These are phyloP conservation scores for Pseudognaphalium luteoalbum DNA, from an alignment of 129 eudicot species.

Conservation along the genomic window DNA sequence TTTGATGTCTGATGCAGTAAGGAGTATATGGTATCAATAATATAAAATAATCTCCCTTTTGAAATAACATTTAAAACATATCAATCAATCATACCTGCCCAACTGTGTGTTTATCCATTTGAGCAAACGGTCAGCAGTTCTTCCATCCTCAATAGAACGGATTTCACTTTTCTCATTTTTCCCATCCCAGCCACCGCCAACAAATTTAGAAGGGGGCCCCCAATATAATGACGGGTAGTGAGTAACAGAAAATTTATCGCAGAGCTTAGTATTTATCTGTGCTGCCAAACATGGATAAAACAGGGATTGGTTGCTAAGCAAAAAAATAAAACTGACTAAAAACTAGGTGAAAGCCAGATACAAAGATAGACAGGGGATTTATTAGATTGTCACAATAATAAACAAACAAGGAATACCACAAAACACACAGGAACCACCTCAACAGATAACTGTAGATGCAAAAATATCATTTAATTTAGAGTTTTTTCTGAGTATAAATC, in stretches of 20 bases:
- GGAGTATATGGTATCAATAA: not conserved
- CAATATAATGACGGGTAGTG: slow-evolving; percentile 82
- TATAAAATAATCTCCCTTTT: not conserved
- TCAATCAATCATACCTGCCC: slow-evolving; percentile 53
- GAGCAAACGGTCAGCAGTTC: slow-evolving; percentile 81
- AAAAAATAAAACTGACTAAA: slow-evolving; percentile 12
- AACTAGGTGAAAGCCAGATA: not conserved
- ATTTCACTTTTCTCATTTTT: slow-evolving; percentile 65
- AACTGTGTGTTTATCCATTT: slow-evolving; percentile 77
- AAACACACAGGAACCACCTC: not conserved
- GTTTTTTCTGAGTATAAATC: too few relatives aligned
- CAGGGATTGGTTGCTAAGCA: slow-evolving; percentile 42
- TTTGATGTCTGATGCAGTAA: not conserved
- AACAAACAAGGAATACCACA: slow-evolving; percentile 11
- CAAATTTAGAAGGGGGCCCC: slow-evolving; percentile 79
- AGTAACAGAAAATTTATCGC: slow-evolving; percentile 78
- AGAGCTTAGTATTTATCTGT: slow-evolving; percentile 86
- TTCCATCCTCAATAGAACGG: slow-evolving; percentile 54
- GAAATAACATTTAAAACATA: not conserved
- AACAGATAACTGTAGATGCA: not conserved
- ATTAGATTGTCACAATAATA: not conserved
- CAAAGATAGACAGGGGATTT: not conserved
- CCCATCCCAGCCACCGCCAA: slow-evolving; percentile 53
- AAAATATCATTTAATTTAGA: too few relatives aligned
- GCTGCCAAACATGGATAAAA: slow-evolving; percentile 75